Evolutionary conservation across 2,329 filamentous ascomycete species (phyloP), one percentile per base, ranked within the genome.

Genomic region (Penicillium sp.): DNA sequence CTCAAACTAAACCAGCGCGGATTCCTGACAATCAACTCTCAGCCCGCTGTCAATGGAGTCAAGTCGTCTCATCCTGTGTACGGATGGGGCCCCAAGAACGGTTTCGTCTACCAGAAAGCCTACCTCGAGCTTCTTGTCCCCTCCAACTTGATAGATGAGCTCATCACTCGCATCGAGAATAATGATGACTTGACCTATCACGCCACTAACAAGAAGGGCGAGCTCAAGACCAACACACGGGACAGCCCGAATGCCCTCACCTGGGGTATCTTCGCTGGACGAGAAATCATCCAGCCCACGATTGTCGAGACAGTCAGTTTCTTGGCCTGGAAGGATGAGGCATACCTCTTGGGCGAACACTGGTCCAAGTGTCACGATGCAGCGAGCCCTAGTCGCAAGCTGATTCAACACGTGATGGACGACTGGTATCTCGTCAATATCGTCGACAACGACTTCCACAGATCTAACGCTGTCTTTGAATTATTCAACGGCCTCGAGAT

Each of bases 201-300:
- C 70, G 91, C 92, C 47, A 91, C 97, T 61, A 94, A 90, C 68
- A 93, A 91, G 75, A 82, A 83, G 21, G 93, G 93, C 29, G 85
- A 88, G 57, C 82, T 97, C 55, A 87, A 87, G 74, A 94, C 91
- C 29, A 97, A 99, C 70, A 87, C 91, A 1, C 87, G 88, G 9
- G 85, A 86, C 23, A 90, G 91, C 6, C 94, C 94, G 38, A 99
- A 99, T 69, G 94, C 94, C n/a, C 90, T 99, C 49, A 99, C 94
- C 1, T 99, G 94, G 94, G 94, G 94, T 76, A 96, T 99, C 35
- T 99, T 97, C 80, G 93, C 94, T 0, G 94, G 94, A 58, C 96
- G 97, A 75, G 94, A 99, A 77, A 97, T 99, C 71, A 93, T 99
- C n/a, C 94, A 99, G 76, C 94, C 94, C 15, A 99, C 94, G n/a